phyloP scores from a whole-genome alignment of 805 yeast species.

The Peterozyma xylosa region DNA sequence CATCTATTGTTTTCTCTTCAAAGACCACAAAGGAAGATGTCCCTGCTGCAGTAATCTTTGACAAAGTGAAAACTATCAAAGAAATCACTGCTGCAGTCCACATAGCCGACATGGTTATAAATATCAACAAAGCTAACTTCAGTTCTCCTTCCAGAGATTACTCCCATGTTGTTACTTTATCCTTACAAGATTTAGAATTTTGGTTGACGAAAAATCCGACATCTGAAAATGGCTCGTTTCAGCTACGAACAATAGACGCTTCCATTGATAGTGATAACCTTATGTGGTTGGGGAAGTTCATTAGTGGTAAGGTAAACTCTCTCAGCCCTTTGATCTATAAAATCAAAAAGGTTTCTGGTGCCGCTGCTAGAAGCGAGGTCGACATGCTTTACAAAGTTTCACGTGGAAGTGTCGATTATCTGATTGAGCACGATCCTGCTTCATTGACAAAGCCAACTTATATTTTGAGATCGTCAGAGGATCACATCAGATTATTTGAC shows the following conservation, averaged over 20 bases:
- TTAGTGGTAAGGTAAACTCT: not conserved
- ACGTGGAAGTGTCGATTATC: conserved; percentile 27
- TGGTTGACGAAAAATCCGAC: conserved; percentile 23
- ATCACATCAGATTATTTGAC: conserved; percentile 73
- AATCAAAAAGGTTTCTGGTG: not conserved
- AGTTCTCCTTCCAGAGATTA: not conserved
- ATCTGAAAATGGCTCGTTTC: conserved; percentile 9
- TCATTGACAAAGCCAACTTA: conserved; percentile 87
- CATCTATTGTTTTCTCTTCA: conserved; percentile 13
- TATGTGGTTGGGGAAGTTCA: conserved; percentile 18
- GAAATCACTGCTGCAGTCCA: conserved; percentile 24
- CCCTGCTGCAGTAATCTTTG: too few relatives aligned
- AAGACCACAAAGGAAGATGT: conserved; percentile 19
- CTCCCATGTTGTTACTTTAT: not conserved
- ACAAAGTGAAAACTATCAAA: conserved; percentile 8
- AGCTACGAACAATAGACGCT: conserved; percentile 4
- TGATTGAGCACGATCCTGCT: conserved; percentile 76
- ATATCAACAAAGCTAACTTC: not conserved
- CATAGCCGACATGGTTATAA: conserved; percentile 5
- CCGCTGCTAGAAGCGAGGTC: conserved; percentile 14
- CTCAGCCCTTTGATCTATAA: not conserved
- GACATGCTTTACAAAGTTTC: conserved; percentile 35
- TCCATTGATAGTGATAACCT: conserved; percentile 12
- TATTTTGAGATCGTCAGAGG: conserved; percentile 59
- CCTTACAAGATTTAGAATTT: conserved; percentile 22